phyloP scores from a whole-genome alignment of 2,329 filamentous ascomycete genomes.

The Coleophoma cylindrospora region DNA sequence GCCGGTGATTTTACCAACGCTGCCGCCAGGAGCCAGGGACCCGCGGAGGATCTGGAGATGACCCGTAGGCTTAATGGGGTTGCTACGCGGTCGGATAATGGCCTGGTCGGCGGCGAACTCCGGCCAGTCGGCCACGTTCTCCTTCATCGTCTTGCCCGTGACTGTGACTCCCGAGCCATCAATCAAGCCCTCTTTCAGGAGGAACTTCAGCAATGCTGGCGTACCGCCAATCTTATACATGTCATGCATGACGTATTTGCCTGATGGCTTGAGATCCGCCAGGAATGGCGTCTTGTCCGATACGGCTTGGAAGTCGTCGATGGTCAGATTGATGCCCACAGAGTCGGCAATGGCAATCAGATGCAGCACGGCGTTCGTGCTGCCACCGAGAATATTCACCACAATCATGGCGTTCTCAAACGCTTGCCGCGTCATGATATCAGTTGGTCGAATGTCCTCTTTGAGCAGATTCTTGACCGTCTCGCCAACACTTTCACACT shows the following conservation, averaged over 20 bases:
- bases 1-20: conserved; percentile 71
- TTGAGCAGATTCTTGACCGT: conserved; percentile 71
- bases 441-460: conserved; percentile 71
- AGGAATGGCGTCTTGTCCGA: conserved; percentile 78
- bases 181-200: conserved; percentile 51
- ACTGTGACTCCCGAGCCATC: conserved; percentile 55
- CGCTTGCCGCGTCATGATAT: conserved; percentile 74
- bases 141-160: conserved; percentile 51
- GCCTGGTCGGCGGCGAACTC: conserved; percentile 66
- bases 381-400: conserved; percentile 77
- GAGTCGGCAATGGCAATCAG: conserved; percentile 79
- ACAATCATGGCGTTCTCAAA: conserved; percentile 85
- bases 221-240: conserved; percentile 51
- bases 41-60: conserved; percentile 71
- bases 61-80: conserved; percentile 66
- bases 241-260: conserved; percentile 57
- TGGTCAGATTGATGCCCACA: conserved; percentile 74
- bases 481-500: conserved; percentile 67
- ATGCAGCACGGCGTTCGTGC: conserved; percentile 82
- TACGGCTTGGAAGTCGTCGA: conserved; percentile 82
- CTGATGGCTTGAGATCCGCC: conserved; percentile 76
- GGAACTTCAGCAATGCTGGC: conserved; percentile 50
- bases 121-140: conserved; percentile 52
- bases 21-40: conserved; percentile 63
- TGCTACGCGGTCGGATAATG: conserved; percentile 62